Conservation (phyloP, 208 protist species). For the Endotrypanum monterogeii region DNA sequence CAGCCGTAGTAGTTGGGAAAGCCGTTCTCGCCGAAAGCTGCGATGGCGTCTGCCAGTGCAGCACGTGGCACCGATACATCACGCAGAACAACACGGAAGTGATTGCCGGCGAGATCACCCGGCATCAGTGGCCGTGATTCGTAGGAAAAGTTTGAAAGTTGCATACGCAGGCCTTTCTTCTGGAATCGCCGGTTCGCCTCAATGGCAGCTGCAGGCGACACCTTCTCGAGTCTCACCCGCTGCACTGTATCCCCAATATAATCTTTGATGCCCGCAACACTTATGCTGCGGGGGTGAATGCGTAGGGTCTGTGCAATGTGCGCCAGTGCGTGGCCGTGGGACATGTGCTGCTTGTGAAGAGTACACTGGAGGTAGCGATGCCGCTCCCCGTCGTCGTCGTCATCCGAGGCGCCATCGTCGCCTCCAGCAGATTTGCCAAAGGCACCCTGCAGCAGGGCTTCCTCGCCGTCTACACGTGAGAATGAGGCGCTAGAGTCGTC, state of each 20-base stretch:
- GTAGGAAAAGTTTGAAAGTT: constrained; percentile 85
- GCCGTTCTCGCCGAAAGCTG: constrained; percentile 53
- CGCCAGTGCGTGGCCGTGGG: constrained; percentile 68
- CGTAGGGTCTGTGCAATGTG: constrained; percentile 70
- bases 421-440: background rate
- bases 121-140: constrained; percentile 55
- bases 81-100: constrained; percentile 80
- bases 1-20: constrained; percentile 92
- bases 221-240: constrained; percentile 69
- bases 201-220: constrained; percentile 63
- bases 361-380: constrained; percentile 61
- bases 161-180: constrained; percentile 44
- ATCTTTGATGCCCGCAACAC: constrained; percentile 86
- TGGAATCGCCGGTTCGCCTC: constrained; percentile 59
- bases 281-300: constrained; percentile 79
- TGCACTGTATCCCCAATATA: constrained; percentile 89
- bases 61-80: constrained; percentile 57
- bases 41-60: constrained; percentile 49
- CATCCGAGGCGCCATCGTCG: background rate
- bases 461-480: background rate
- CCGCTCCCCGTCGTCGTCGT: background rate
- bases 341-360: constrained; percentile 84
- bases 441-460: background rate
- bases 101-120: constrained; percentile 82
- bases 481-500: background rate